Base-by-base conservation (phyloP, 2,329 filamentous ascomycete species). In the Biscogniauxia sp. region DNA sequence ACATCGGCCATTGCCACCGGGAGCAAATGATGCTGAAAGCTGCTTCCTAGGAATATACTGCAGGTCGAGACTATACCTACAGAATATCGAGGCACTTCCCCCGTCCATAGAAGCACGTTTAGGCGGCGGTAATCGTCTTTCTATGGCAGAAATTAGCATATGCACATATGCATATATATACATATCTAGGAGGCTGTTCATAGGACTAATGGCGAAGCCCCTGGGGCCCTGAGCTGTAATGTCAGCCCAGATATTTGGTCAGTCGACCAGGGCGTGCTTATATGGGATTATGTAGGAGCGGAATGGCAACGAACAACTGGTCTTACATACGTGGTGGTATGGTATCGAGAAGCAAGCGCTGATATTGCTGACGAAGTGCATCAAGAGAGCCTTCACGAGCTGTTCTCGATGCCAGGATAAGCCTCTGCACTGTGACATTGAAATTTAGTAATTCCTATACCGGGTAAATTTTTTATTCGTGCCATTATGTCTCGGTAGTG, bases 301-400 rank as follows among this genome's bases (percentile, higher is more conserved):
- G 11, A n/a, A n/a, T 45, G n/a, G 15, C 15, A n/a, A n/a, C 5
- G 37, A n/a, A 17, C 11, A 45, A 45, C 15, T n/a, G 11, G 17
- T 45, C 15, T 45, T 45, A 45, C 37, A 5, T 45, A 45, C 37
- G 59, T 15, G 55, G 61, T 20, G 61, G 60, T 8, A 54, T 45
- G 20, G 60, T 56, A 28, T 59, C 55, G 41, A 59, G 53, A 54
- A 59, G 54, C 5, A 75, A 61, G 6, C 75, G 72, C 58, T 71
- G 72, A 53, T 72, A 72, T 59, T 76, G 75, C 26, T 73, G 71
- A 7, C 70, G 68, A 15, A 77, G 68, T 2, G 74, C 74, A 20
- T 71, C 70, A n/a, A 77, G 69, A 55, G 71, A 74, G 32, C 73
- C 71, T 11, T 74, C 68, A 3, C 74, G 71, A 3, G 75, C 75